A percentile compares a stretch with the other conserved stretches of the same genome.
phyloP scores from a whole-genome alignment of 2,329 filamentous ascomycete genomes.

The Calonectria hawksworthii region DNA sequence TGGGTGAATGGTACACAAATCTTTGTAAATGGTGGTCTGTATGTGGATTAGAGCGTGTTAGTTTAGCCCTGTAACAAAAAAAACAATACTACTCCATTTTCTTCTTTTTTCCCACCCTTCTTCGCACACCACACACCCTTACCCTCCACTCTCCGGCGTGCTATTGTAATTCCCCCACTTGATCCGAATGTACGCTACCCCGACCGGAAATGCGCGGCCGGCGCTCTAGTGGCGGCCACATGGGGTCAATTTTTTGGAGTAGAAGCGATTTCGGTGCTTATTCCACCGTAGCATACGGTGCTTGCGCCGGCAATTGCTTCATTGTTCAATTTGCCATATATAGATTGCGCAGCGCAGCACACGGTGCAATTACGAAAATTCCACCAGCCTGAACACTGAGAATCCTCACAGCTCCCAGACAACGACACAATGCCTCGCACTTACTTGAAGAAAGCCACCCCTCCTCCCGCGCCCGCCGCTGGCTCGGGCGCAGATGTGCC shows the following conservation, averaged over 20 bases:
- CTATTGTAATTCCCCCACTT: conserved; percentile 14
- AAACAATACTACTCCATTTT: background rate
- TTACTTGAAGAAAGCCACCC: conserved; percentile 23
- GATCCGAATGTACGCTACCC: conserved; percentile 9
- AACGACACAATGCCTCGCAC: conserved; percentile 23
- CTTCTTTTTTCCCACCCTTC: background rate
- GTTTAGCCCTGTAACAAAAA: background rate
- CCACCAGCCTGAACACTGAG: background rate
- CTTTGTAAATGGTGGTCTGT: conserved; percentile 44
- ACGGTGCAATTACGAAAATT: background rate
- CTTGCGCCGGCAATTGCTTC: background rate
- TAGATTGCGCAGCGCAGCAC: background rate
- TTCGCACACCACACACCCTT: background rate
- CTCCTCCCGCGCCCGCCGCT: conserved; percentile 8
- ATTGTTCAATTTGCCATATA: conserved; percentile 2
- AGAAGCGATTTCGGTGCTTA: background rate
- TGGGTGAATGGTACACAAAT: conserved; percentile 61
- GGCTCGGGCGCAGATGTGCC: conserved; percentile 24
- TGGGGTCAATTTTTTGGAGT: background rate
- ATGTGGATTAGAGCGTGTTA: conserved; percentile 26
- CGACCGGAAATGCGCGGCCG: conserved; percentile 8
- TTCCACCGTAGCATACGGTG: background rate
- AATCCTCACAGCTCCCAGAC: background rate
- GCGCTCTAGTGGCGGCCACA: background rate
- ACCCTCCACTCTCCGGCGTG: conserved; percentile 23